A percentile compares a stretch with the other conserved stretches of the same genome.
These are phyloP conservation scores for Penicillium sp. DNA, from an alignment of 2,329 filamentous ascomycete species.

Conservation along the genomic window DNA sequence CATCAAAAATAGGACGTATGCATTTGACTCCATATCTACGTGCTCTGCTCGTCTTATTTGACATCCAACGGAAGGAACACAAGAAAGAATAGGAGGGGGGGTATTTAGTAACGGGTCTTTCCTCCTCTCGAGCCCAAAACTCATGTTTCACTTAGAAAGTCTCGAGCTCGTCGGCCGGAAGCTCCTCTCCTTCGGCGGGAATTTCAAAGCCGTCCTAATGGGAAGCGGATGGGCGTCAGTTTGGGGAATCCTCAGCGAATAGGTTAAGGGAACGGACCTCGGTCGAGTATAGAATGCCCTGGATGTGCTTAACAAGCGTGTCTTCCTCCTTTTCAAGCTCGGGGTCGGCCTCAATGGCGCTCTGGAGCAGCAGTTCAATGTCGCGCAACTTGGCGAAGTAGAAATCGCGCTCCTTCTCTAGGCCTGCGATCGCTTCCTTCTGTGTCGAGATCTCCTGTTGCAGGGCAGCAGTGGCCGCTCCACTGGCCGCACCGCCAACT, in stretches of 20 bases:
- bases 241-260: not conserved
- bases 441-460: slow-evolving; percentile 81
- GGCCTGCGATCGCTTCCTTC: slow-evolving; percentile 90
- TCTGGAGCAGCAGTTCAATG: slow-evolving; percentile 91
- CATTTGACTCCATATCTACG: slow-evolving; percentile 9
- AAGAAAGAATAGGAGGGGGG: slow-evolving; percentile 13
- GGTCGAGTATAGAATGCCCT: slow-evolving; percentile 94
- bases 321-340: slow-evolving; percentile 93
- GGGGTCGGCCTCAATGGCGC: slow-evolving; percentile 86
- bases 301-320: slow-evolving; percentile 89
- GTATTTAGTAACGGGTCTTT: slow-evolving; percentile 24
- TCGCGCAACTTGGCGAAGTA: slow-evolving; percentile 99
- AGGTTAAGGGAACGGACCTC: slow-evolving; percentile 54
- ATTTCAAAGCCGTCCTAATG: slow-evolving; percentile 69
- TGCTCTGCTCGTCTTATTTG: slow-evolving; percentile 1
- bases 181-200: slow-evolving; percentile 63
- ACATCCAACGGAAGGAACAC: not conserved
- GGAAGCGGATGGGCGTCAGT: not conserved
- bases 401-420: slow-evolving; percentile 96
- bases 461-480: slow-evolving; percentile 64
- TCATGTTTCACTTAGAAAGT: slow-evolving; percentile 31
- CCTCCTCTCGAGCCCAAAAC: slow-evolving; percentile 7
- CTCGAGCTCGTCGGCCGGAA: slow-evolving; percentile 43
- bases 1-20: not conserved
- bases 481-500: slow-evolving; percentile 48